Percentiles rank a stretch among this genome's conserved stretches.
Evolutionary conservation across 306 rosid species (phyloP).

Genomic region (Alnus glutinosa): DNA sequence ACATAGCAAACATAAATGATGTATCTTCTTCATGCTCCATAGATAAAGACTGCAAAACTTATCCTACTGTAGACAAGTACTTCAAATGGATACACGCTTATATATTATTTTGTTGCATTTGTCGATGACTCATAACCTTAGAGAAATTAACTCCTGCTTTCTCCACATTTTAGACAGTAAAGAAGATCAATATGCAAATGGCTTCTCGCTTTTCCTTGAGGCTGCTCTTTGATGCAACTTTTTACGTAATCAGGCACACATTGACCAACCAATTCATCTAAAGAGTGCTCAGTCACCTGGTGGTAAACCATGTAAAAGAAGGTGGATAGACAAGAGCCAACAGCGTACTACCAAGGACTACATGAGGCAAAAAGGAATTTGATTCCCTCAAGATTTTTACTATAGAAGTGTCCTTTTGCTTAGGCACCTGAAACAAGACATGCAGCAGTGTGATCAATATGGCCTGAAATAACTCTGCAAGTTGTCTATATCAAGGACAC

Average conservation of each 20-base stretch:
- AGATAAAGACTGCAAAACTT: neutral
- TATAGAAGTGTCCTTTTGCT: constrained; percentile 40
- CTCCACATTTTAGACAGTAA: neutral
- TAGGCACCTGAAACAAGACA: constrained; percentile 42
- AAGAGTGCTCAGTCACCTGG: constrained; percentile 55
- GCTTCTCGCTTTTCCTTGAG: constrained; percentile 5
- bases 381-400: constrained; percentile 64
- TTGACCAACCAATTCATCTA: constrained; percentile 27
- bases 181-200: constrained; percentile 5
- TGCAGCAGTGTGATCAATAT: constrained; percentile 2
- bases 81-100: neutral
- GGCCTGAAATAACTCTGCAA: constrained; percentile 1
- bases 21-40: neutral
- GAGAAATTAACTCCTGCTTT: neutral
- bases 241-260: neutral
- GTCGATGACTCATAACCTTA: neutral
- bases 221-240: constrained; percentile 10
- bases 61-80: neutral
- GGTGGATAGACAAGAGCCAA: constrained; percentile 83
- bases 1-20: neutral
- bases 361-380: constrained; percentile 80
- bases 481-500: neutral
- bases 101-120: neutral
- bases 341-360: constrained; percentile 70
- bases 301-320: constrained; percentile 94